phyloP scores from a whole-genome alignment of 495 filamentous ascomycete species.

The Niebla homalea region DNA sequence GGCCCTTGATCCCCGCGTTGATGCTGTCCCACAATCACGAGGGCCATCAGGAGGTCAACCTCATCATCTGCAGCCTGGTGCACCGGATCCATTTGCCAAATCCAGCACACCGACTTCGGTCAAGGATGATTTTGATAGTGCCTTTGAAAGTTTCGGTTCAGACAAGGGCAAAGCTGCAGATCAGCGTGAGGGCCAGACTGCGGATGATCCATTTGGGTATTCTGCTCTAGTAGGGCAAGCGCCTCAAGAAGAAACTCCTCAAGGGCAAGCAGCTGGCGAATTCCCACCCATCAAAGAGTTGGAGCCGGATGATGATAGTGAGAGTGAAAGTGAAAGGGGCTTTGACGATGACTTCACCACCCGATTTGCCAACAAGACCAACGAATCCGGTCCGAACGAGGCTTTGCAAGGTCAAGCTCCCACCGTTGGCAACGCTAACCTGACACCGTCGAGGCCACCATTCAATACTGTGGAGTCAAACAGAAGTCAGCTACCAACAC shows the following conservation, averaged over 20 bases:
- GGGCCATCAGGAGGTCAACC: not conserved
- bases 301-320: constrained; percentile 59
- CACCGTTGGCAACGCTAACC: constrained; percentile 12
- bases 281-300: constrained; percentile 90
- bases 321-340: constrained; percentile 67
- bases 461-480: constrained; percentile 14
- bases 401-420: constrained; percentile 17
- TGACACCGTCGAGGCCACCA: constrained; percentile 11
- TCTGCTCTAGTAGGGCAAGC: constrained; percentile 21
- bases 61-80: not conserved
- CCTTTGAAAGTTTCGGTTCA: constrained; percentile 48
- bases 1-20: constrained; percentile 12
- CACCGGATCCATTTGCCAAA: constrained; percentile 42
- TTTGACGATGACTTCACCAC: constrained; percentile 90
- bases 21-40: not conserved
- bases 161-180: constrained; percentile 38
- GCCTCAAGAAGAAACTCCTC: not conserved
- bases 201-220: constrained; percentile 16
- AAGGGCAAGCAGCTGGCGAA: constrained; percentile 35
- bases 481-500: constrained; percentile 30
- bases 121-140: constrained; percentile 67
- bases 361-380: constrained; percentile 43
- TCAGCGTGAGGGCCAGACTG: constrained; percentile 21
- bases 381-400: constrained; percentile 21
- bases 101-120: constrained; percentile 38